Evolutionary conservation across 192 early-diverging fungal species (phyloP).

Genomic region (Mortierella alpina): DNA sequence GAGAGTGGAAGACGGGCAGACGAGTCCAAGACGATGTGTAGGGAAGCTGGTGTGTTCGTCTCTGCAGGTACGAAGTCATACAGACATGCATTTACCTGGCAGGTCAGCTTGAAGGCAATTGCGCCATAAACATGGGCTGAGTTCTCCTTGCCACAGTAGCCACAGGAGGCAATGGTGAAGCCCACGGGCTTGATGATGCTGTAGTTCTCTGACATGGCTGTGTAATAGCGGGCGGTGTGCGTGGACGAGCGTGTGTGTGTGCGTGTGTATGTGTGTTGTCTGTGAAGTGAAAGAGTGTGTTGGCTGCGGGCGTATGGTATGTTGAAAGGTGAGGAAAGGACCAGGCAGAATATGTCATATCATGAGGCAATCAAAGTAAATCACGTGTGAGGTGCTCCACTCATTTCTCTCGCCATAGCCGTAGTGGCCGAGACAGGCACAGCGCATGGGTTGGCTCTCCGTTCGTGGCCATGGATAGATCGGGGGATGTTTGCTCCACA

Average conservation of each 20-base stretch:
- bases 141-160: conserved; percentile 43
- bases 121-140: conserved; percentile 47
- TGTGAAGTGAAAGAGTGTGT: not conserved
- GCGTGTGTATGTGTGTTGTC: not conserved
- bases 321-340: not conserved
- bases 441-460: no score
- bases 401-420: no score
- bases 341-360: no score
- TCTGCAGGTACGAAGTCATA: not conserved
- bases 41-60: not conserved
- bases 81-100: conserved; percentile 19
- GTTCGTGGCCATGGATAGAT: no score
- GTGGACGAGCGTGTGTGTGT: not conserved
- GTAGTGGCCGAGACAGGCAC: no score
- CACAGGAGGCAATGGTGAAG: conserved; percentile 49
- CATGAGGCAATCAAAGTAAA: no score
- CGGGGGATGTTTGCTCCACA: no score
- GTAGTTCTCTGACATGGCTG: conserved; percentile 39
- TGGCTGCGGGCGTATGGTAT: not conserved
- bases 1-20: not conserved
- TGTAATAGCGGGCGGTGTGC: not conserved
- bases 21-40: not conserved
- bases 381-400: no score
- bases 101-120: conserved; percentile 40
- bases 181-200: conserved; percentile 50